Base-by-base conservation (phyloP, 768 basidiomycete genomes). In the Boletus rubroflammeus region DNA sequence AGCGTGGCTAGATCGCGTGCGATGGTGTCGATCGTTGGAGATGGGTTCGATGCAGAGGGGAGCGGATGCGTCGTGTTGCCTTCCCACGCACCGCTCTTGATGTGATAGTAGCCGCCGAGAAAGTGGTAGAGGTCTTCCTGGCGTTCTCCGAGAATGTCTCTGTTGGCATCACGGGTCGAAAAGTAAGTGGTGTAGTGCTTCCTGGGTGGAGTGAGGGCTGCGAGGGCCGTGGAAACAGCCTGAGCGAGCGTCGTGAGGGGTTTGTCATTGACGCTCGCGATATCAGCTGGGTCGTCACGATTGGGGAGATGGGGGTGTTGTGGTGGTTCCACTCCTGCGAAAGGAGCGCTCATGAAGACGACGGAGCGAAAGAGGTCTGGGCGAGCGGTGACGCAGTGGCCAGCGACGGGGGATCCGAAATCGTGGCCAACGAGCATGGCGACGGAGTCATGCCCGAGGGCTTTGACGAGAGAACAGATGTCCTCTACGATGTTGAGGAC, bases 331-430 rank as follows among this genome's bases (percentile, higher is more conserved):
- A 77, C 64, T 0, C 82, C 81, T 3, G 73, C 58, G 62, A 80
- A 85, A 0, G 85, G 82, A 4, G 73, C 73, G 55, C 83, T 84
- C 80, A 84, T 84, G 59, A 84, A 64, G 39, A 84, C 79, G 49
- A 83, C 75, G 9, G 77, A 74, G 42, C 65, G 69, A 67, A 85
- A 83, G 4, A 85, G 53, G 55, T 85, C 80, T 1, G 82, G 83
- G 4, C 79, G 74, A 31, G 79, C 74, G 55, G 81, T 75, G 5
- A 82, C 75, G 56, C 80, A 81, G 64, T 73, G 73, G 6, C 75
- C 81, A 3, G 83, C 82, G 31, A 85, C 68, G 29, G 54, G 6
- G 23, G 84, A 81, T 21, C 85, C 85, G 50, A 78, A 78, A 62
- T 86, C 84, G 63, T 85, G 84, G 0, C 84, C 84, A 2, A 86